phyloP scores from a whole-genome alignment of 306 rosid genomes.

The Corylus americana region DNA sequence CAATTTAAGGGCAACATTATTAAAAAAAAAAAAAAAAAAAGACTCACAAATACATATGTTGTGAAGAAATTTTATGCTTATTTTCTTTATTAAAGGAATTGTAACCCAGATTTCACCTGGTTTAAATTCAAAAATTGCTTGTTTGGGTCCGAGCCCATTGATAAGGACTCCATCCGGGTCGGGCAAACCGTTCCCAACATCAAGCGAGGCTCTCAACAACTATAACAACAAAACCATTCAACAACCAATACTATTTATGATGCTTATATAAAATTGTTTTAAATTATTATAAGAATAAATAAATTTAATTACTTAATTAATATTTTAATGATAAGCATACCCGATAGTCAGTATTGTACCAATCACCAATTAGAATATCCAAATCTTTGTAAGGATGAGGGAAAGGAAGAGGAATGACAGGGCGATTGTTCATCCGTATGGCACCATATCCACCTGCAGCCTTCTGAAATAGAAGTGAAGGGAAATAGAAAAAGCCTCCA shows the following conservation, averaged over 20 bases:
- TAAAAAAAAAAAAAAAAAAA: too few relatives aligned
- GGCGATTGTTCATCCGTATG: neutral
- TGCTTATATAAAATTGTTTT: neutral
- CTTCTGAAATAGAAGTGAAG: slow-evolving; percentile 13
- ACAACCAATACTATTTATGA: neutral
- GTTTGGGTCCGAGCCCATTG: slow-evolving; percentile 10
- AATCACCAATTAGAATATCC: slow-evolving; percentile 3
- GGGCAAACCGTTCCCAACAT: neutral
- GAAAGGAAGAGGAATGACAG: slow-evolving; percentile 7
- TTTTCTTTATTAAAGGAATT: neutral
- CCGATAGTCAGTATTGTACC: neutral
- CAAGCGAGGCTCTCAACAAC: slow-evolving; percentile 3
- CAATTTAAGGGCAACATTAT: neutral
- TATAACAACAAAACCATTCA: neutral
- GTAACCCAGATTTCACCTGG: neutral
- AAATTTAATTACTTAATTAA: too few relatives aligned
- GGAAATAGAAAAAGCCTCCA: slow-evolving; percentile 12
- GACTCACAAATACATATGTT: too few relatives aligned
- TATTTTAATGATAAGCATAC: neutral
- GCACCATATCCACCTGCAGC: slow-evolving; percentile 12
- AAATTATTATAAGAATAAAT: too few relatives aligned
- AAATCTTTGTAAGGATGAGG: neutral
- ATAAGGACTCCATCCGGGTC: neutral
- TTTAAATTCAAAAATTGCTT: neutral
- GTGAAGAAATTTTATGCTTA: too few relatives aligned